Evolutionary conservation across 371 early-diverging fungal genomes (phyloP).

Genomic region (Saksenaea vasiformis): DNA sequence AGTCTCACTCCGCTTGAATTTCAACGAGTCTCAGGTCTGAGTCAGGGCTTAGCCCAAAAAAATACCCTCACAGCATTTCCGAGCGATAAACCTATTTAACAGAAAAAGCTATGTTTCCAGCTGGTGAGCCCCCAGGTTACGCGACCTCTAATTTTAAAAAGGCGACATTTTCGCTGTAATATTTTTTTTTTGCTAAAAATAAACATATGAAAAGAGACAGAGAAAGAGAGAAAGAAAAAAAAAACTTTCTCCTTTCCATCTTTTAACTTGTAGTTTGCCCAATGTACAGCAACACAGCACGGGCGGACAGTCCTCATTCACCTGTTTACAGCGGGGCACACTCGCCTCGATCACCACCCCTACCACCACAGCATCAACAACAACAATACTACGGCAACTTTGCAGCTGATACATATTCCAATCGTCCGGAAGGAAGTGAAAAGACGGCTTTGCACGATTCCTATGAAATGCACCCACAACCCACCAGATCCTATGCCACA

Average conservation of each 20-base stretch:
- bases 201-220: no score
- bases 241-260: constrained; percentile 2
- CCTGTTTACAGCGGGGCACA: neutral
- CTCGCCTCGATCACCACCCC: neutral
- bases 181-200: no score
- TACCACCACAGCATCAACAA: neutral
- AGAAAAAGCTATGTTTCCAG: no score
- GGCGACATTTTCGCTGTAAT: no score
- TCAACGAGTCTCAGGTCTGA: no score
- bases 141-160: no score
- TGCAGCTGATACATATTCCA: neutral
- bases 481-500: neutral
- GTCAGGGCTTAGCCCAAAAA: no score
- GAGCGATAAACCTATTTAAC: no score
- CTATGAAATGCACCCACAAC: neutral
- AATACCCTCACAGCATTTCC: no score
- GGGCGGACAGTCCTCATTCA: neutral
- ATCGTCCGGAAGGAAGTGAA: neutral
- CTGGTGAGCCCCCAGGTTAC: no score
- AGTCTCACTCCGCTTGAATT: no score
- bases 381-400: neutral
- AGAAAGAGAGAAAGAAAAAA: neutral
- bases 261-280: neutral
- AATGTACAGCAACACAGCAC: neutral
- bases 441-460: neutral